Evolutionary conservation across 148 eudicot genomes (phyloP).

Genomic region (Dianthus caryophyllus): DNA sequence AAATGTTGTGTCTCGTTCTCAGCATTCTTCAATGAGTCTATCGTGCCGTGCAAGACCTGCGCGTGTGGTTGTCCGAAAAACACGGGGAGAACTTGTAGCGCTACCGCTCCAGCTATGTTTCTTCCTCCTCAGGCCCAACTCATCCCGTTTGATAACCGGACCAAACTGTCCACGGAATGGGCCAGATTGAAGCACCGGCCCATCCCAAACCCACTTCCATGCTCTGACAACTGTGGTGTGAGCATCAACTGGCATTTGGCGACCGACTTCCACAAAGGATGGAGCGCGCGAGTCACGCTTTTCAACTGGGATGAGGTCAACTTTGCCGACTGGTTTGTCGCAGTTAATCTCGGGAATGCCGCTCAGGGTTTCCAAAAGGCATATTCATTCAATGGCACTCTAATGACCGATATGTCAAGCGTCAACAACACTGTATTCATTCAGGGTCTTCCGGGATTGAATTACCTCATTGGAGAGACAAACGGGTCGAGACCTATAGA

Average conservation of each 20-base stretch:
- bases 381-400: constrained; percentile 67
- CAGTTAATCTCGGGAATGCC: constrained; percentile 45
- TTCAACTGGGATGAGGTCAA: constrained; percentile 60
- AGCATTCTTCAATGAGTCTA: constrained; percentile 42
- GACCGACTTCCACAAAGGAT: constrained; percentile 54
- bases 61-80: constrained; percentile 57
- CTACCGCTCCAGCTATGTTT: constrained; percentile 66
- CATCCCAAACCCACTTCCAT: constrained; percentile 66
- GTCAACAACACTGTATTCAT: constrained; percentile 56
- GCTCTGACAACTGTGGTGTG: constrained; percentile 87
- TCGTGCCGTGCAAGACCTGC: constrained; percentile 53
- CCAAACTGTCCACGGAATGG: constrained; percentile 58
- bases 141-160: constrained; percentile 81
- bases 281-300: constrained; percentile 61
- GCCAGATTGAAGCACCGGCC: constrained; percentile 56
- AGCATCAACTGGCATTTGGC: constrained; percentile 76
- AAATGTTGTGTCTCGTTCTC: constrained; percentile 53
- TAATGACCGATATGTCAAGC: constrained; percentile 31
- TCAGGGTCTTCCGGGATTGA: constrained; percentile 56
- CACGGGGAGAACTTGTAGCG: constrained; percentile 38
- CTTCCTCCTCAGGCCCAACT: constrained; percentile 87
- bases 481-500: constrained; percentile 38
- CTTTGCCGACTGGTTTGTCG: constrained; percentile 68
- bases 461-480: constrained; percentile 66
- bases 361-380: constrained; percentile 62